phyloP scores from a whole-genome alignment of 305 asterid species.

The Striga hermonthica region DNA sequence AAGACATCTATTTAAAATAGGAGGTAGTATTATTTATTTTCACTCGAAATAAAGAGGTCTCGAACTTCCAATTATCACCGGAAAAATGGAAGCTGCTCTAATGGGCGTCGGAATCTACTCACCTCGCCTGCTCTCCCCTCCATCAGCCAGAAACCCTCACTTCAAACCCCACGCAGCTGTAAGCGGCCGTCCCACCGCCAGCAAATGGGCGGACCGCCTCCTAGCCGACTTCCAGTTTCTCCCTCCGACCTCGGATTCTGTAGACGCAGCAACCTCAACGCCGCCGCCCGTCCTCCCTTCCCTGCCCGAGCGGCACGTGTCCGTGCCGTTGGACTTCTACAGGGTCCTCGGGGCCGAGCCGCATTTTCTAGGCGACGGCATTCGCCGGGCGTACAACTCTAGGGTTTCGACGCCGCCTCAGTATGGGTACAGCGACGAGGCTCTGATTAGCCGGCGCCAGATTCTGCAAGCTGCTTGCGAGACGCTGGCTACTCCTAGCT shows the following conservation, averaged over 20 bases:
- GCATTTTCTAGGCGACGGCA: constrained; percentile 92
- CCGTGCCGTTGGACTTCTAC: constrained; percentile 82
- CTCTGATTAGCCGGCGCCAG: constrained; percentile 75
- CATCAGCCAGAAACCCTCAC: constrained; percentile 38
- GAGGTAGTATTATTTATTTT: too few species aligned
- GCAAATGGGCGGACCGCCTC: constrained; percentile 98
- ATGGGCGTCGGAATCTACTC: constrained; percentile 47
- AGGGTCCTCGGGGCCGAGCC: constrained; percentile 83
- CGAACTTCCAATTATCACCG: constrained; percentile 4
- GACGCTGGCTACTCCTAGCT: constrained; percentile 62
- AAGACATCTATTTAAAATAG: too few species aligned
- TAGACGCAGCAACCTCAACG: constrained; percentile 40
- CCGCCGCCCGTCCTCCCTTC: constrained; percentile 54
- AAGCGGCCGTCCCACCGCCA: constrained; percentile 62
- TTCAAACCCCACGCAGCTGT: constrained; percentile 51
- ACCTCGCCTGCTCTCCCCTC: constrained; percentile 43
- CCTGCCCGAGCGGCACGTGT: constrained; percentile 69
- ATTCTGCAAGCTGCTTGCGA: constrained; percentile 95
- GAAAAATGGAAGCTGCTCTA: constrained; percentile 57
- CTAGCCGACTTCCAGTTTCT: constrained; percentile 88
- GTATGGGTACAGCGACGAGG: constrained; percentile 82
- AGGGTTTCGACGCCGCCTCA: constrained; percentile 85
- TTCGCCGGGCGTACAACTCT: constrained; percentile 79
- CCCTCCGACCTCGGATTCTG: constrained; percentile 54
- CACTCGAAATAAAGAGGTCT: too few species aligned